Evolutionary conservation across 75 land plant genomes (phyloP).

Genomic region (Chamaecyparis obtusa): DNA sequence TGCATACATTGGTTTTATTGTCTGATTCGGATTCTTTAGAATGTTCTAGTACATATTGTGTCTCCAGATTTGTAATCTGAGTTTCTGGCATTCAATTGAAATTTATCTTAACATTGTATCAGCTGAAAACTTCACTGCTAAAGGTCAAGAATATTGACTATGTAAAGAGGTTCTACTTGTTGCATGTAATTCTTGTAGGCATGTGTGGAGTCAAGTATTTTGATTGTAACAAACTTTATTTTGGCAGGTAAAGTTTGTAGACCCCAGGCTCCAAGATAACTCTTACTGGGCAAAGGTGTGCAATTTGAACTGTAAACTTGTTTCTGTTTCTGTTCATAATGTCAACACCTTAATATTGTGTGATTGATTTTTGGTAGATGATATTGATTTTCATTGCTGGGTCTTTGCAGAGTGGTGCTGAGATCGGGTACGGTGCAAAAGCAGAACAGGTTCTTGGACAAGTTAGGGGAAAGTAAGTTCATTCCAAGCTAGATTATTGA

Average conservation of each 20-base stretch:
- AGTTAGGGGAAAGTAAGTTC: conserved; percentile 79
- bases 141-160: background rate
- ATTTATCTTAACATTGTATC: background rate
- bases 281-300: conserved; percentile 94
- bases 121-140: background rate
- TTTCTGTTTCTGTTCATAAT: background rate
- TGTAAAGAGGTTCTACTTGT: background rate
- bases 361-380: background rate
- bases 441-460: conserved; percentile 90
- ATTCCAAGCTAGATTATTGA: background rate
- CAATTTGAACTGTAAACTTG: background rate
- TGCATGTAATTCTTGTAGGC: background rate
- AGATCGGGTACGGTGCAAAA: conserved; percentile 85
- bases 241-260: conserved; percentile 54
- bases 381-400: background rate
- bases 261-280: conserved; percentile 72
- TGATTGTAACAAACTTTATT: background rate
- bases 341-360: background rate
- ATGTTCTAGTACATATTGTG: background rate
- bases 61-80: background rate
- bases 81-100: background rate
- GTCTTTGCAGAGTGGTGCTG: conserved; percentile 71
- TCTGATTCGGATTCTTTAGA: background rate
- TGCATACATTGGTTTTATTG: background rate
- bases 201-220: background rate